Percentiles rank a stretch among this genome's conserved stretches.
Conservation (phyloP, 2,329 filamentous ascomycete species). For the Pezicula rhizophila region DNA sequence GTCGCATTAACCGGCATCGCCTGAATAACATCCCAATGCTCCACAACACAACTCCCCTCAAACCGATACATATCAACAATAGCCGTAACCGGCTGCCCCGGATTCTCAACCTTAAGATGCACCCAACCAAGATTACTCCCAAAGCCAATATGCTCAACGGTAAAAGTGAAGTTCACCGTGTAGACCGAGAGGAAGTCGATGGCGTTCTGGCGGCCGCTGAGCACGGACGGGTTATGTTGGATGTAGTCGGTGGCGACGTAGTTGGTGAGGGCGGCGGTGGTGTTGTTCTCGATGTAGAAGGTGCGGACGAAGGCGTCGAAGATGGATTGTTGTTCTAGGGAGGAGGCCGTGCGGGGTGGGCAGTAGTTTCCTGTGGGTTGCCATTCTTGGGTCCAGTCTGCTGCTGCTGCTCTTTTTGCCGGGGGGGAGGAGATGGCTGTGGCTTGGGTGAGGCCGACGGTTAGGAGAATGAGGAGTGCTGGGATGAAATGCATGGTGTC, state of each 20-base stretch:
- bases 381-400: too few species aligned
- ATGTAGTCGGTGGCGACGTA: slow-evolving; percentile 14
- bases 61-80: slow-evolving; percentile 15
- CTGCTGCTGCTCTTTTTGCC: too few species aligned
- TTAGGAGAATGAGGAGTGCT: too few species aligned
- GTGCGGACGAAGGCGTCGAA: slow-evolving; percentile 13
- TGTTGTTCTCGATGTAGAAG: slow-evolving; percentile 13
- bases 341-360: slow-evolving; percentile 7
- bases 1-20: slow-evolving; percentile 11
- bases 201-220: slow-evolving; percentile 7
- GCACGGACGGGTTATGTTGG: slow-evolving; percentile 16
- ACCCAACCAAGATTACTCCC: slow-evolving; percentile 11
- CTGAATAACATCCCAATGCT: slow-evolving; percentile 19
- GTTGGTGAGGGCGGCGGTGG: slow-evolving; percentile 8
- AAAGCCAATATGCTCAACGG: slow-evolving; percentile 4
- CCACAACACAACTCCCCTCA: slow-evolving; percentile 16
- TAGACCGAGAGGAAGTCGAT: slow-evolving; percentile 6
- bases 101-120: slow-evolving; percentile 7
- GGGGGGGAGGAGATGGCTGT: too few species aligned
- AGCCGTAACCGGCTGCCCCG: slow-evolving; percentile 3
- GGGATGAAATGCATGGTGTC: too few species aligned
- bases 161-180: slow-evolving; percentile 1
- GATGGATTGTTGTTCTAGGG: slow-evolving; percentile 8
- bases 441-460: too few species aligned
- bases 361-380: too few species aligned